These are phyloP conservation scores for Sclerotinia sclerotiorum DNA, from an alignment of 2,329 filamentous ascomycete genomes.

Conservation along the genomic window DNA sequence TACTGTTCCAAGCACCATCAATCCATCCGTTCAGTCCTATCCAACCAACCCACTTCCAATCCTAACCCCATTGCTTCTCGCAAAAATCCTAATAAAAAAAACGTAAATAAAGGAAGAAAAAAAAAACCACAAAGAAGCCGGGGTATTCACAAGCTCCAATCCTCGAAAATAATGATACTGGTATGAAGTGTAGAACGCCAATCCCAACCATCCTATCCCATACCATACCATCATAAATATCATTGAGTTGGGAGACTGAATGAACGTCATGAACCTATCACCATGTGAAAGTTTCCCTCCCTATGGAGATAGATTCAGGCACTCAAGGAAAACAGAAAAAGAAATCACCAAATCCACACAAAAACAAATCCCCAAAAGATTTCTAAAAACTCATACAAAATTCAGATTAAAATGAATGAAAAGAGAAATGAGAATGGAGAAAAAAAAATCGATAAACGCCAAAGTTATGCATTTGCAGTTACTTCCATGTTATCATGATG, in stretches of 20 bases:
- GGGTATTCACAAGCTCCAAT: constrained; percentile 17
- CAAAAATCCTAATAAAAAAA: neutral
- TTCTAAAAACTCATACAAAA: constrained; percentile 14
- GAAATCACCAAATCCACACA: constrained; percentile 7
- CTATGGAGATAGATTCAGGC: neutral
- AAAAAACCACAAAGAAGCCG: neutral
- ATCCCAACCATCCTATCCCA: constrained; percentile 5
- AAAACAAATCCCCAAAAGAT: neutral
- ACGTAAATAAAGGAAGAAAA: neutral
- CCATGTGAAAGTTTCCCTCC: neutral
- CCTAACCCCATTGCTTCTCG: neutral
- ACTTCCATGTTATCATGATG: constrained; percentile 16
- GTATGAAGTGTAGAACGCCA: constrained; percentile 8
- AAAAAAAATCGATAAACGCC: constrained; percentile 16
- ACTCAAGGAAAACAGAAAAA: neutral
- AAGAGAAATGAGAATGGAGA: neutral
- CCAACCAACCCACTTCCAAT: neutral
- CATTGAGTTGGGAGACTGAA: neutral
- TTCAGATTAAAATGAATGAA: neutral
- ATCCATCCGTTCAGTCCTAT: neutral
- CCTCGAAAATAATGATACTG: neutral
- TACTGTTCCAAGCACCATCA: constrained; percentile 11
- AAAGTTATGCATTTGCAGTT: constrained; percentile 4
- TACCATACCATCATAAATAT: constrained; percentile 12
- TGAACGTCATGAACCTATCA: neutral